Conservation (phyloP, 2,329 filamentous ascomycete genomes). For the Phaeosphaeria sp. region DNA sequence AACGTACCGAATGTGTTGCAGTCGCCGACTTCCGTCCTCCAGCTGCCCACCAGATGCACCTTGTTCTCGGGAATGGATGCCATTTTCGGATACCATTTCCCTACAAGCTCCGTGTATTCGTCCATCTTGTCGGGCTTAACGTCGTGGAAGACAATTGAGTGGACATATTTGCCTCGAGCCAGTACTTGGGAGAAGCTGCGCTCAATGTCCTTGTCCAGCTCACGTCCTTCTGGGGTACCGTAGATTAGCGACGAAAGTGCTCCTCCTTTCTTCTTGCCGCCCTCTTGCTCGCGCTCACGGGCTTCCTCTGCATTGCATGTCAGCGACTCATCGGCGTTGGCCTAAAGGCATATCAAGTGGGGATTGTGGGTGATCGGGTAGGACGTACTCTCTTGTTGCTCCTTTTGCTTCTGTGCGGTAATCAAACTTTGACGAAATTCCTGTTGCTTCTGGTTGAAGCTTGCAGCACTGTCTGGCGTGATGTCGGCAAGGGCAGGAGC, state of each 20-base stretch:
- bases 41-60: slow-evolving; percentile 95
- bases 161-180: slow-evolving; percentile 95
- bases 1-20: slow-evolving; percentile 90
- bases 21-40: slow-evolving; percentile 96
- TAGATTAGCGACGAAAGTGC: slow-evolving; percentile 90
- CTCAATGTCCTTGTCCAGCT: slow-evolving; percentile 95
- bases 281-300: slow-evolving; percentile 65
- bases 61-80: slow-evolving; percentile 85
- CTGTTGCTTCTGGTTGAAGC: slow-evolving; percentile 84
- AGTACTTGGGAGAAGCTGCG: slow-evolving; percentile 94
- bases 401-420: slow-evolving; percentile 76
- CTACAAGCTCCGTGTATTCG: slow-evolving; percentile 89
- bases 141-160: slow-evolving; percentile 95
- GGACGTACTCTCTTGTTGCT: slow-evolving; percentile 82
- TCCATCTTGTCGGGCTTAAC: slow-evolving; percentile 96
- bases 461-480: slow-evolving; percentile 71
- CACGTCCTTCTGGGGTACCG: slow-evolving; percentile 91
- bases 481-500: slow-evolving; percentile 85
- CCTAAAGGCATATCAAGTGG: neutral
- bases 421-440: slow-evolving; percentile 83
- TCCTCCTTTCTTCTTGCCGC: slow-evolving; percentile 67
- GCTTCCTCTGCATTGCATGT: slow-evolving; percentile 59
- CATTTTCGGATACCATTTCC: slow-evolving; percentile 90
- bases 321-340: slow-evolving; percentile 42
- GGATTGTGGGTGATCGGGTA: neutral